These are phyloP conservation scores for Cordyceps cateniannulata DNA, from an alignment of 2,329 filamentous ascomycete genomes.

Conservation along the genomic window DNA sequence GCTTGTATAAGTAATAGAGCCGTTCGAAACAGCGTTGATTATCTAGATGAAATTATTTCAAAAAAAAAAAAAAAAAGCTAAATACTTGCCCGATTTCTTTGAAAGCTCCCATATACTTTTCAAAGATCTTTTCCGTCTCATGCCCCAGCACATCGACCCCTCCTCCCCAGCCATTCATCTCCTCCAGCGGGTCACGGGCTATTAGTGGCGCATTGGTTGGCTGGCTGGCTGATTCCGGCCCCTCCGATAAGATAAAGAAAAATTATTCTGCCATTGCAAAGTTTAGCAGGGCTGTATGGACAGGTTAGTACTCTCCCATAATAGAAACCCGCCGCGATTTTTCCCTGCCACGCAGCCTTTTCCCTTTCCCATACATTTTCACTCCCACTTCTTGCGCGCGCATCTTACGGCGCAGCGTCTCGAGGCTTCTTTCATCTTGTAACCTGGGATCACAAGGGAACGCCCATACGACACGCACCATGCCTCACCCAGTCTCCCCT, in stretches of 20 bases:
- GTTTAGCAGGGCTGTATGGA: too few species aligned
- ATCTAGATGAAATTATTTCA: too few species aligned
- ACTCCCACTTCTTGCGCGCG: slow-evolving; percentile 5
- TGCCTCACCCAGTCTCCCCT: slow-evolving; percentile 45
- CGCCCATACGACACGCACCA: slow-evolving; percentile 20
- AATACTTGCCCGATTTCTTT: too few species aligned
- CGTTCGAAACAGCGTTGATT: too few species aligned
- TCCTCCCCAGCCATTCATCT: slow-evolving; percentile 1
- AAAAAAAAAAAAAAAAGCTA: too few species aligned
- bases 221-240: slow-evolving; percentile 1
- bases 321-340: background rate
- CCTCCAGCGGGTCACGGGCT: slow-evolving; percentile 3
- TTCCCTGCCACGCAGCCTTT: slow-evolving; percentile 9
- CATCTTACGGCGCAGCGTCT: slow-evolving; percentile 11
- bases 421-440: background rate
- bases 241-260: slow-evolving; percentile 13
- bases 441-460: background rate
- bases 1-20: too few species aligned
- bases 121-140: background rate
- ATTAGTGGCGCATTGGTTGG: slow-evolving; percentile 6
- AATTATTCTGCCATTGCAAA: slow-evolving; percentile 7
- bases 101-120: background rate
- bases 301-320: background rate
- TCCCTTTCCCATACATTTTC: slow-evolving; percentile 2
- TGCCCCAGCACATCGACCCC: background rate